A percentile compares a stretch with the other conserved stretches of the same genome.
Conservation (phyloP, 1,139 yeast species). For the Hyphopichia pseudoburtonii region DNA sequence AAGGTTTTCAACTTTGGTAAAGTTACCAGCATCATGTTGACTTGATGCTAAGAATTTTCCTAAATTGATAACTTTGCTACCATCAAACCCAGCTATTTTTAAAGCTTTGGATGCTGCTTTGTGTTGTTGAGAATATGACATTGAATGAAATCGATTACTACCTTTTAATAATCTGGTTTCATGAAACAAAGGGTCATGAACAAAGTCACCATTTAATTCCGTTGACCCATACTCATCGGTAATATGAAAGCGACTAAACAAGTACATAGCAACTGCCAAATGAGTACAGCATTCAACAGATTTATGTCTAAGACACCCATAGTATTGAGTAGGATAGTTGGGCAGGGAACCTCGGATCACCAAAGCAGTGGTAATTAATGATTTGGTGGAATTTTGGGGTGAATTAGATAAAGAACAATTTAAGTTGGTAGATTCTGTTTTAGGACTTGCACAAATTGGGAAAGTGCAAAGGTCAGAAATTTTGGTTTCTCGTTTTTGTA, state of each 20-base stretch:
- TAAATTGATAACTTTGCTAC: slow-evolving; percentile 19
- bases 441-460: neutral
- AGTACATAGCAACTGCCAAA: slow-evolving; percentile 27
- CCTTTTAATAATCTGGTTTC: slow-evolving; percentile 27
- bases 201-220: slow-evolving; percentile 17
- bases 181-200: slow-evolving; percentile 13
- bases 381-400: neutral
- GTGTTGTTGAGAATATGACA: slow-evolving; percentile 30
- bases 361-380: slow-evolving; percentile 5
- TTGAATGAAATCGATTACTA: slow-evolving; percentile 21
- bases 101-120: slow-evolving; percentile 24
- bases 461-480: slow-evolving; percentile 18
- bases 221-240: slow-evolving; percentile 28
- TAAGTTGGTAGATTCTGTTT: neutral
- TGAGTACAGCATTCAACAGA: slow-evolving; percentile 32
- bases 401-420: neutral
- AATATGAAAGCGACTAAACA: slow-evolving; percentile 31
- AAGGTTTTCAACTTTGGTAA: neutral
- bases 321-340: slow-evolving; percentile 12
- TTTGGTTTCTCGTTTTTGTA: slow-evolving; percentile 24
- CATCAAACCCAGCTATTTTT: slow-evolving; percentile 19
- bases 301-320: slow-evolving; percentile 27
- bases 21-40: slow-evolving; percentile 1
- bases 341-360: slow-evolving; percentile 8
- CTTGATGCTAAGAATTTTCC: slow-evolving; percentile 21